A percentile compares a stretch with the other conserved stretches of the same genome.
These are phyloP conservation scores for Nadsonia commutata DNA, from an alignment of 1,139 yeast genomes.

Conservation along the genomic window DNA sequence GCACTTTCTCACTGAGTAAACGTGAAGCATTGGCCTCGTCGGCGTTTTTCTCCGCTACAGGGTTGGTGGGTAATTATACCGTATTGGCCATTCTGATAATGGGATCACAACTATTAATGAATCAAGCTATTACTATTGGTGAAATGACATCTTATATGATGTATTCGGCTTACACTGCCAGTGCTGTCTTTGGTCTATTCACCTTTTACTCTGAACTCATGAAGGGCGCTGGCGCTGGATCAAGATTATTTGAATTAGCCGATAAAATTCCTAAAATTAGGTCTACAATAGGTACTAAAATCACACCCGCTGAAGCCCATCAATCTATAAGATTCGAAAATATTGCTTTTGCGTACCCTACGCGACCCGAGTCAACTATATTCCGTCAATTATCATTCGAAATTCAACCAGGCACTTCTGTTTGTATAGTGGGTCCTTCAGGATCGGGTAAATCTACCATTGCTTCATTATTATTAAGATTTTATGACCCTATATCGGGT, in stretches of 20 bases:
- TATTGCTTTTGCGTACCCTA: slow-evolving; percentile 70
- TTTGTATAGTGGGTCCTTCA: slow-evolving; percentile 91
- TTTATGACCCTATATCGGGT: slow-evolving; percentile 67
- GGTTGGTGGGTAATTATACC: slow-evolving; percentile 67
- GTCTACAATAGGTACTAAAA: slow-evolving; percentile 42
- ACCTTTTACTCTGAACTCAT: slow-evolving; percentile 83
- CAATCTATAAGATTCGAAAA: slow-evolving; percentile 48
- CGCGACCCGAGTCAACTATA: slow-evolving; percentile 60
- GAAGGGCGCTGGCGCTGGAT: slow-evolving; percentile 96
- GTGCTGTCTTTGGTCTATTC: slow-evolving; percentile 79
- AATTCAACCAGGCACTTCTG: slow-evolving; percentile 72
- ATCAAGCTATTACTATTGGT: slow-evolving; percentile 65
- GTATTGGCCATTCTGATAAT: slow-evolving; percentile 61
- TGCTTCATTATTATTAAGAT: slow-evolving; percentile 61
- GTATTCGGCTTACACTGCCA: slow-evolving; percentile 86
- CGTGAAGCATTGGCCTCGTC: slow-evolving; percentile 56
- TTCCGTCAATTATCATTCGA: slow-evolving; percentile 51
- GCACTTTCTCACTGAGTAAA: slow-evolving; percentile 59
- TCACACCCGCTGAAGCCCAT: slow-evolving; percentile 22
- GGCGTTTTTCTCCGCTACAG: slow-evolving; percentile 62
- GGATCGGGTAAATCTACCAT: slow-evolving; percentile 94
- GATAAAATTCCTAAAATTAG: slow-evolving; percentile 61
- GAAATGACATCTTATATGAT: slow-evolving; percentile 86
- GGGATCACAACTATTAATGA: slow-evolving; percentile 66
- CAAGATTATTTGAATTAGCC: slow-evolving; percentile 73